A percentile compares a stretch with the other conserved stretches of the same genome.
phyloP scores from a whole-genome alignment of 2,329 filamentous ascomycete genomes.

The Fusarium floridanum region DNA sequence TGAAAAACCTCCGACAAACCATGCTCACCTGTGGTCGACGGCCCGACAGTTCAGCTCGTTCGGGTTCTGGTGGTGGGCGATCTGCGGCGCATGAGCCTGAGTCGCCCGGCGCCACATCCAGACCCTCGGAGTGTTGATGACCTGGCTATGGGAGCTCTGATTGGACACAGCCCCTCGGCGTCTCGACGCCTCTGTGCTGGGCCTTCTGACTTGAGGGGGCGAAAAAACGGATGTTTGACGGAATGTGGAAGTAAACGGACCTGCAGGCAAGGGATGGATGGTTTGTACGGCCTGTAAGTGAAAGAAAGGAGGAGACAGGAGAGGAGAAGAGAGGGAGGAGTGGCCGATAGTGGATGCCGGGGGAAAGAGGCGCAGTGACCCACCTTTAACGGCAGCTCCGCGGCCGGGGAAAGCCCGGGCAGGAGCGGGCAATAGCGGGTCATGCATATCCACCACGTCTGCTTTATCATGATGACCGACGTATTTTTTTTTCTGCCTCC shows the following conservation, averaged over 20 bases:
- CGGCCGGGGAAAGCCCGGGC: constrained; percentile 18
- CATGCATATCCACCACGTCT: constrained; percentile 8
- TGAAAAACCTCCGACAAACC: constrained; percentile 17
- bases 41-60: constrained; percentile 38
- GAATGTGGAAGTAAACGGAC: constrained; percentile 24
- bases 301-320: constrained; percentile 1
- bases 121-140: constrained; percentile 7
- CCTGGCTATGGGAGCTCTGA: constrained; percentile 28
- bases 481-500: neutral
- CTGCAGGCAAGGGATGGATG: constrained; percentile 8
- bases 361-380: constrained; percentile 27
- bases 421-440: constrained; percentile 36
- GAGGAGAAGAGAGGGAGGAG: constrained; percentile 8
- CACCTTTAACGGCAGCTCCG: constrained; percentile 38
- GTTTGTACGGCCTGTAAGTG: neutral
- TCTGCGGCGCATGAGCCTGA: constrained; percentile 30
- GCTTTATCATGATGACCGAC: constrained; percentile 1
- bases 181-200: constrained; percentile 1
- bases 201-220: constrained; percentile 3
- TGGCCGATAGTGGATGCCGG: constrained; percentile 26
- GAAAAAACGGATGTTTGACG: constrained; percentile 18
- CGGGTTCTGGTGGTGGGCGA: constrained; percentile 27
- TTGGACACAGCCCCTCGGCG: constrained; percentile 16
- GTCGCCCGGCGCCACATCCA: constrained; percentile 22
- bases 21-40: constrained; percentile 12